Evolutionary conservation across 768 basidiomycete genomes (phyloP).

Genomic region (Cubamyces sp.): DNA sequence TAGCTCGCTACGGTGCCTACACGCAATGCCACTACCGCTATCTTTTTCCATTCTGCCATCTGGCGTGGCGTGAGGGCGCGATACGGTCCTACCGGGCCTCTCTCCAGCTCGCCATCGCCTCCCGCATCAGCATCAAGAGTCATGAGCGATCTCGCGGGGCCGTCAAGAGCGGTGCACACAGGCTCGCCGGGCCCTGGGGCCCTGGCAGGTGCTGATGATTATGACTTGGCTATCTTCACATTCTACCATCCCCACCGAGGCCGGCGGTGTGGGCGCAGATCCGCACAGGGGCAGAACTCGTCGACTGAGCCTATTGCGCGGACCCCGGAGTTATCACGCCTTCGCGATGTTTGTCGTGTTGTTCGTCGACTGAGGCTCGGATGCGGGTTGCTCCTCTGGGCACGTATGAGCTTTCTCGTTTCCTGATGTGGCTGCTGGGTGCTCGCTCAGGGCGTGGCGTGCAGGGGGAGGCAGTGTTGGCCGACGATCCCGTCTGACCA

Average conservation of each 20-base stretch:
- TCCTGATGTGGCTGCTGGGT: not conserved
- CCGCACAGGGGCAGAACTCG: constrained; percentile 1
- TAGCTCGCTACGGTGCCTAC: too few relatives aligned
- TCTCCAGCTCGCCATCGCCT: not conserved
- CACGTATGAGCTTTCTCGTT: too few relatives aligned
- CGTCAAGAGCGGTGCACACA: not conserved
- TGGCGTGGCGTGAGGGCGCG: too few relatives aligned
- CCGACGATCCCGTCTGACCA: constrained; percentile 4
- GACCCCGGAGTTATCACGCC: too few relatives aligned
- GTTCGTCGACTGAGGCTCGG: not conserved
- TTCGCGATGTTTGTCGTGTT: not conserved
- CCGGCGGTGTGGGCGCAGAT: constrained; percentile 1
- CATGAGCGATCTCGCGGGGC: not conserved
- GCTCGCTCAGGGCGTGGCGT: not conserved
- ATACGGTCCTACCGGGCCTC: too few relatives aligned
- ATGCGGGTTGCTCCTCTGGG: not conserved
- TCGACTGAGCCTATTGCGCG: not conserved
- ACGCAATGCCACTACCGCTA: too few relatives aligned
- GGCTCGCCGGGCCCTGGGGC: too few relatives aligned
- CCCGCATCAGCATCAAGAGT: not conserved
- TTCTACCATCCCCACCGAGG: not conserved
- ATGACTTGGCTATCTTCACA: too few relatives aligned
- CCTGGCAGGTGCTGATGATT: too few relatives aligned
- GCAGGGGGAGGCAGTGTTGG: constrained; percentile 1
- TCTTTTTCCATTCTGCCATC: too few relatives aligned